Evolutionary conservation across 2,329 filamentous ascomycete species (phyloP).

Genomic region (Nothophoma quercina): DNA sequence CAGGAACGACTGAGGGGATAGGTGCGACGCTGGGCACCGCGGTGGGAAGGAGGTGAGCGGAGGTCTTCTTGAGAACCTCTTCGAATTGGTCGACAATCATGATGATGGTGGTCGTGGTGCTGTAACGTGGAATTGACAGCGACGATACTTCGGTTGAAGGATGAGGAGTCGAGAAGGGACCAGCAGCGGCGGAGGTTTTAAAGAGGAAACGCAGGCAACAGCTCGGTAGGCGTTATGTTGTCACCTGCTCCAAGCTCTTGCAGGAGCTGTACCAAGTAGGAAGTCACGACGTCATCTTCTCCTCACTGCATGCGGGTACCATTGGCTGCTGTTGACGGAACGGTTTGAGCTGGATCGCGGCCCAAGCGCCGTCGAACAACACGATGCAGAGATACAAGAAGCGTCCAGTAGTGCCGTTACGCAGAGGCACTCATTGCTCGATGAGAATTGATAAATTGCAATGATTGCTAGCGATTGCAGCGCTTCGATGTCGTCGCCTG

Average conservation of each 20-base stretch:
- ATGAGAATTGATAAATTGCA: not conserved
- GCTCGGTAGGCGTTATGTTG: constrained; percentile 24
- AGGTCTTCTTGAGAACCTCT: constrained; percentile 52
- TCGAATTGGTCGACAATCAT: constrained; percentile 58
- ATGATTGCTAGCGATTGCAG: not conserved
- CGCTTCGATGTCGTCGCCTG: not conserved
- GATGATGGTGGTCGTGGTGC: constrained; percentile 36
- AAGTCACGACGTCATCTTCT: constrained; percentile 39
- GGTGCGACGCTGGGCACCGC: constrained; percentile 37
- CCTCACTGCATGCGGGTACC: constrained; percentile 31
- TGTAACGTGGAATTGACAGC: constrained; percentile 16
- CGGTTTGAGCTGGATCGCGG: constrained; percentile 14
- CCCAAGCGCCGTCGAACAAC: constrained; percentile 16
- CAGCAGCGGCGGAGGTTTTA: constrained; percentile 27
- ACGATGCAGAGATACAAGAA: constrained; percentile 11
- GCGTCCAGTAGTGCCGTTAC: not conserved
- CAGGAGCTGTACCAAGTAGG: constrained; percentile 37
- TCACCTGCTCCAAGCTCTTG: constrained; percentile 35
- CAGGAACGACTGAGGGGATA: constrained; percentile 55
- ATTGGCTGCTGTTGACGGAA: constrained; percentile 28
- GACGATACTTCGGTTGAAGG: constrained; percentile 10
- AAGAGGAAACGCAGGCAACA: constrained; percentile 35
- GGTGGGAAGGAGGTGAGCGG: constrained; percentile 35
- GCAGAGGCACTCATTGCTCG: not conserved
- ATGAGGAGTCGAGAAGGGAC: constrained; percentile 13